A percentile compares a stretch with the other conserved stretches of the same genome.
Conservation (phyloP, 257 asterid species). For the Coffea eugenioides region DNA sequence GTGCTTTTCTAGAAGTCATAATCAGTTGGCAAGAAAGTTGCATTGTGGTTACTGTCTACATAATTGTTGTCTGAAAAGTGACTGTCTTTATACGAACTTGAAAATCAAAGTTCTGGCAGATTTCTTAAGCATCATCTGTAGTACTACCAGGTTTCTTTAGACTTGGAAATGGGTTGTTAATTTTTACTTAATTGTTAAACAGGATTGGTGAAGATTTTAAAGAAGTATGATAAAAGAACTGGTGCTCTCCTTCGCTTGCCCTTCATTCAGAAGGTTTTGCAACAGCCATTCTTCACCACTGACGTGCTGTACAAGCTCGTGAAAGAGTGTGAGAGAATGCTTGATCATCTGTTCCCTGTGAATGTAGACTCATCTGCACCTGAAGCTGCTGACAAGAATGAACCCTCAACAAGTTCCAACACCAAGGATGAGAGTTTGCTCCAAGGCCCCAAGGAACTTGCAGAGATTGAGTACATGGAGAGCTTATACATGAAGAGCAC, state of each 20-base stretch:
- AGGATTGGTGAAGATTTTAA: constrained; percentile 86
- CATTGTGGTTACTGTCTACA: neutral
- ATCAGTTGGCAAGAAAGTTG: neutral
- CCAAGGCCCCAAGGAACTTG: constrained; percentile 52
- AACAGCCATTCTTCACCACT: constrained; percentile 84
- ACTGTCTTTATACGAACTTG: neutral
- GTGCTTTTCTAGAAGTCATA: neutral
- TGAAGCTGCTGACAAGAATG: constrained; percentile 33
- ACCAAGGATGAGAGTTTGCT: constrained; percentile 32
- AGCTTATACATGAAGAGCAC: constrained; percentile 86
- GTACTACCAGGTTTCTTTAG: neutral
- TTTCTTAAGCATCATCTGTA: neutral
- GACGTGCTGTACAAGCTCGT: constrained; percentile 85
- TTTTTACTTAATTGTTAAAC: constrained; percentile 13
- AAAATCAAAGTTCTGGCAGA: neutral
- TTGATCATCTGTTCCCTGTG: constrained; percentile 59
- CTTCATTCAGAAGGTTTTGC: constrained; percentile 88
- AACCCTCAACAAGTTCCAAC: constrained; percentile 44
- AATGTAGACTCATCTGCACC: constrained; percentile 25
- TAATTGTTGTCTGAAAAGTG: neutral
- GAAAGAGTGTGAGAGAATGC: constrained; percentile 87
- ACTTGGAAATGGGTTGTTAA: neutral
- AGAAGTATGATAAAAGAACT: constrained; percentile 91
- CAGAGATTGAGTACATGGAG: constrained; percentile 69
- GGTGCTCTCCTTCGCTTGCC: constrained; percentile 93